These are phyloP conservation scores for Xylariaceae sp. DNA, from an alignment of 2,329 filamentous ascomycete species.

Conservation along the genomic window DNA sequence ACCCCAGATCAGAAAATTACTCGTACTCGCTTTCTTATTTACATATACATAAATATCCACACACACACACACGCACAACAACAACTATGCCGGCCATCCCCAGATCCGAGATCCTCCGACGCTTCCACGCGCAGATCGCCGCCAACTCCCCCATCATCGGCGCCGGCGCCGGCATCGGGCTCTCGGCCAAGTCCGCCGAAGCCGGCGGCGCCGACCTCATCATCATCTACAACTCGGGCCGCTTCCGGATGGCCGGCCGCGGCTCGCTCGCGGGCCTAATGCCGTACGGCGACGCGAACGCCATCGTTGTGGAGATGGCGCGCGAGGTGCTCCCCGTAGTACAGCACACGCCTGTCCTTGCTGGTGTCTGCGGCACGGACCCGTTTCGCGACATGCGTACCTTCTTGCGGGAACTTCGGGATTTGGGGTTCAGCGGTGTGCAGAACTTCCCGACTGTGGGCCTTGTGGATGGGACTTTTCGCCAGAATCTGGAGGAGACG, in stretches of 20 bases:
- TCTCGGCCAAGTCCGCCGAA: slow-evolving; percentile 67
- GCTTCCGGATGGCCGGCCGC: slow-evolving; percentile 67
- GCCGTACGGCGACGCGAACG: slow-evolving; percentile 67
- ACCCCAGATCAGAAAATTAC: too few relatives aligned
- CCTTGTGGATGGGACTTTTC: slow-evolving; percentile 62
- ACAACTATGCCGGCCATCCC: slow-evolving; percentile 43
- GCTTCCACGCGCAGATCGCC: slow-evolving; percentile 49
- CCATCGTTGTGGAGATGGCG: slow-evolving; percentile 65
- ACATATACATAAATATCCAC: not conserved
- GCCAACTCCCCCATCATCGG: slow-evolving; percentile 57
- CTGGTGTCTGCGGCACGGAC: slow-evolving; percentile 66
- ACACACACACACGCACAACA: not conserved
- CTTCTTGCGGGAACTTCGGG: slow-evolving; percentile 56
- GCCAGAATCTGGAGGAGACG: slow-evolving; percentile 64
- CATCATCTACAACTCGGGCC: slow-evolving; percentile 66
- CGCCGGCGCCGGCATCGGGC: slow-evolving; percentile 64
- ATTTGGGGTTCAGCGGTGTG: slow-evolving; percentile 61
- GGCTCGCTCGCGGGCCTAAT: slow-evolving; percentile 65
- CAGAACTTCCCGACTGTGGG: slow-evolving; percentile 73
- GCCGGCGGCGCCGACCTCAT: slow-evolving; percentile 64
- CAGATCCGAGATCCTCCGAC: slow-evolving; percentile 50
- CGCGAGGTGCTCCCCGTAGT: slow-evolving; percentile 63
- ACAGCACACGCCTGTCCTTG: slow-evolving; percentile 58
- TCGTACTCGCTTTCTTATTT: too few relatives aligned
- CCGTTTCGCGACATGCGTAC: slow-evolving; percentile 58